A percentile compares a stretch with the other conserved stretches of the same genome.
These are phyloP conservation scores for Neltuma alba DNA, from an alignment of 306 rosid genomes.

Conservation along the genomic window DNA sequence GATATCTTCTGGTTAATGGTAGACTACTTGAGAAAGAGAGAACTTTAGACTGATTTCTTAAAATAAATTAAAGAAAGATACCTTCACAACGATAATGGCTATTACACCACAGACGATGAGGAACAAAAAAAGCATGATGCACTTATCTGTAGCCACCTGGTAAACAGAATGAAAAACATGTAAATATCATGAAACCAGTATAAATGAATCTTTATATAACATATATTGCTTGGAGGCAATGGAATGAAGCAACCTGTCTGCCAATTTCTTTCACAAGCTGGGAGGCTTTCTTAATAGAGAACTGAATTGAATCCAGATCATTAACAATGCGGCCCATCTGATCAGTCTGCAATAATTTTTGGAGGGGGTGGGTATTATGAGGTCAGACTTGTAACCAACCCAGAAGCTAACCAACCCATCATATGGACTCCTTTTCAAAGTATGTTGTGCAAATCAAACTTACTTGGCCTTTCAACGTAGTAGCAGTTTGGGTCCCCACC, in stretches of 20 bases:
- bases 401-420: conserved; percentile 7
- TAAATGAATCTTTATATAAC: background rate
- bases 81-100: conserved; percentile 97
- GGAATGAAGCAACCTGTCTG: conserved; percentile 71
- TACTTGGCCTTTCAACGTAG: conserved; percentile 92
- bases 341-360: conserved; percentile 71
- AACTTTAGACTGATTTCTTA: background rate
- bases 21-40: background rate
- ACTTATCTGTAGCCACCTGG: conserved; percentile 99
- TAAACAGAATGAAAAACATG: background rate
- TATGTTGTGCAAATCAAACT: conserved; percentile 41
- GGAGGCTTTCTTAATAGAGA: conserved; percentile 96
- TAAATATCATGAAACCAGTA: conserved; percentile 31
- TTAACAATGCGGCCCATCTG: conserved; percentile 99
- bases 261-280: conserved; percentile 99
- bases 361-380: conserved; percentile 3
- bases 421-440: conserved; percentile 8
- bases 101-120: conserved; percentile 92
- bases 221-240: background rate
- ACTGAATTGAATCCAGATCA: conserved; percentile 96
- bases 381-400: conserved; percentile 26
- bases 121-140: conserved; percentile 94
- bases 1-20: background rate
- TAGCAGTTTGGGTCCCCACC: conserved; percentile 96
- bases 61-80: conserved; percentile 39